These are phyloP conservation scores for Pythium dissotocum DNA, from an alignment of 352 stramenopile species.

Conservation along the genomic window DNA sequence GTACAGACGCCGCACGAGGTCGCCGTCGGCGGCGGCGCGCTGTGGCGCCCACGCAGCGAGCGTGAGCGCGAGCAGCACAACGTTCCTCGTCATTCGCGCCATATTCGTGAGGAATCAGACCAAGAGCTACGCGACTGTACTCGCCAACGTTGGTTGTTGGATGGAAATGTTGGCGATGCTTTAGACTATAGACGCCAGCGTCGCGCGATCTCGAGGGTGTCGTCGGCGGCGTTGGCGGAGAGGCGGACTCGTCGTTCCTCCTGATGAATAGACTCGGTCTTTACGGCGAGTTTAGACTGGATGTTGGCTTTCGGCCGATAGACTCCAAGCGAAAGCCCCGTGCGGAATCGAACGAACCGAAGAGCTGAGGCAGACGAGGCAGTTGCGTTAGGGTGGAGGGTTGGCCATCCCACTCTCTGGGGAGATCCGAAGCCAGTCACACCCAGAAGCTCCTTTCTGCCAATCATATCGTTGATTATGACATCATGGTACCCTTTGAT, in stretches of 20 bases:
- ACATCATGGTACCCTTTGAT: background rate
- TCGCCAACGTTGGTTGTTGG: slow-evolving; percentile 3
- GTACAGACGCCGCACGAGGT: slow-evolving; percentile 63
- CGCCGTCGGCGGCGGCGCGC: slow-evolving; percentile 28
- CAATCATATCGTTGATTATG: background rate
- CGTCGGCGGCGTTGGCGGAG: background rate
- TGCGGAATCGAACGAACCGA: background rate
- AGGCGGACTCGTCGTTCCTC: background rate
- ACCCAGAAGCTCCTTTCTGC: background rate
- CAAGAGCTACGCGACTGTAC: background rate
- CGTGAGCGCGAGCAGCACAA: slow-evolving; percentile 12
- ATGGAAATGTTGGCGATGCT: background rate
- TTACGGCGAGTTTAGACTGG: slow-evolving; percentile 1
- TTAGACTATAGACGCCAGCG: background rate
- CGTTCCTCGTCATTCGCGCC: background rate
- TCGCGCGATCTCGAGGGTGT: background rate
- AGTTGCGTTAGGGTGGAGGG: background rate
- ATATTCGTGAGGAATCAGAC: background rate
- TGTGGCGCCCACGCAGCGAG: slow-evolving; percentile 16
- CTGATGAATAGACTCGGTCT: background rate
- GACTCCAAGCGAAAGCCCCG: background rate
- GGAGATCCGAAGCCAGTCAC: background rate
- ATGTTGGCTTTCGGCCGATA: background rate
- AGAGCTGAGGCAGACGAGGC: background rate
- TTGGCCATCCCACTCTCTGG: slow-evolving; percentile 3